Percentiles rank a stretch among this genome's conserved stretches.
Evolutionary conservation across 768 basidiomycete species (phyloP).

Genomic region (Favolaschia claudopus): DNA sequence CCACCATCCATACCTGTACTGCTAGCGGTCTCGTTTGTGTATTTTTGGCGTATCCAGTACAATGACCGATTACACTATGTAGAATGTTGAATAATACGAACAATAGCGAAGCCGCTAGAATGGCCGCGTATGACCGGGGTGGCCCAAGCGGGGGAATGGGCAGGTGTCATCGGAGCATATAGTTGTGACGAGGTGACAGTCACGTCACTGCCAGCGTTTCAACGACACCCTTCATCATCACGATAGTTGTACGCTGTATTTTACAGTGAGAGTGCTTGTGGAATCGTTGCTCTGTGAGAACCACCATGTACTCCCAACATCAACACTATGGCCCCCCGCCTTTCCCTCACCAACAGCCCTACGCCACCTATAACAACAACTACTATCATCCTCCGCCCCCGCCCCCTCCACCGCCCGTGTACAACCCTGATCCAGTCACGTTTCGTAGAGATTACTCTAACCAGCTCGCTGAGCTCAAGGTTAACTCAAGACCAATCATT

Average conservation of each 20-base stretch:
- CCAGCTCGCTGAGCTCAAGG: conserved; percentile 81
- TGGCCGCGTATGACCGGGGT: too few species aligned
- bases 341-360: conserved; percentile 52
- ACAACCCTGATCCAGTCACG: conserved; percentile 68
- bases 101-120: too few species aligned
- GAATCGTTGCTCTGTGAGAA: conserved; percentile 31
- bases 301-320: conserved; percentile 70
- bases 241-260: conserved; percentile 24
- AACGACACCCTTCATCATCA: conserved; percentile 29
- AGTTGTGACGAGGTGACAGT: too few species aligned
- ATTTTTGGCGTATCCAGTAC: conserved; percentile 27
- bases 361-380: conserved; percentile 50
- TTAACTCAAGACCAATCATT: conserved; percentile 96
- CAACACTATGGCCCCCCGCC: conserved; percentile 55
- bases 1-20: conserved; percentile 20
- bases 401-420: conserved; percentile 47
- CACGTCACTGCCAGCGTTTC: too few species aligned
- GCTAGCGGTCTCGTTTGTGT: conserved; percentile 28
- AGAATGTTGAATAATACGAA: neutral
- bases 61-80: conserved; percentile 8
- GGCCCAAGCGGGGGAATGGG: too few species aligned
- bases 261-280: conserved; percentile 36
- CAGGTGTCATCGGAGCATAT: too few species aligned
- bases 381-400: conserved; percentile 53
- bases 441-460: conserved; percentile 82